Conservation (phyloP, 2,329 filamentous ascomycete genomes). For the Xylaria sp. region DNA sequence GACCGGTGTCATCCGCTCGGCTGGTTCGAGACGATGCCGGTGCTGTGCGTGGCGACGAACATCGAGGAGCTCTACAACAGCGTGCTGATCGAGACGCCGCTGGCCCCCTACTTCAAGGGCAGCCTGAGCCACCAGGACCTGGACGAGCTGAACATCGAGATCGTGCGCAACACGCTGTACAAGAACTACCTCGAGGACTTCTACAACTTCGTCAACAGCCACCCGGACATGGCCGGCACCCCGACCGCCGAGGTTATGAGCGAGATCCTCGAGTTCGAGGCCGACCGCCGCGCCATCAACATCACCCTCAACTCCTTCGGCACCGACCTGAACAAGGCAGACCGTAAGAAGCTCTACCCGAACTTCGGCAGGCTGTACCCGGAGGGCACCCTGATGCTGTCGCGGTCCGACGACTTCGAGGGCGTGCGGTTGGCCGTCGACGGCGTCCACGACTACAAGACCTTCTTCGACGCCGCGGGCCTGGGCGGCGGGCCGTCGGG, state of each 20-base stretch:
- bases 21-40: constrained; percentile 99
- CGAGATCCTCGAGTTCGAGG: constrained; percentile 95
- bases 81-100: constrained; percentile 92
- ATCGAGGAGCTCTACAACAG: constrained; percentile 99
- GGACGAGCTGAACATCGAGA: constrained; percentile 98
- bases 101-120: constrained; percentile 97
- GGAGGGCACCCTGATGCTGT: constrained; percentile 93
- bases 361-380: constrained; percentile 89
- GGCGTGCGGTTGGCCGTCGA: constrained; percentile 93
- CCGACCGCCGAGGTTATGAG: constrained; percentile 94
- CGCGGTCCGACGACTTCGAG: constrained; percentile 90
- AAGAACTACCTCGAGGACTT: constrained; percentile 99
- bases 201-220: constrained; percentile 87
- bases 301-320: constrained; percentile 99
- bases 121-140: constrained; percentile 94
- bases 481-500: constrained; percentile 71
- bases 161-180: constrained; percentile 96
- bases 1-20: constrained; percentile 96
- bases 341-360: constrained; percentile 95
- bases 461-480: constrained; percentile 90
- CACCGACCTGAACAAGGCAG: constrained; percentile 89
- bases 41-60: constrained; percentile 95
- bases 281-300: constrained; percentile 95
- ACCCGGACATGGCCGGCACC: constrained; percentile 83
- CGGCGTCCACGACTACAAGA: constrained; percentile 90